Percentiles rank a stretch among this genome's conserved stretches.
These are phyloP conservation scores for Volutella citrinella DNA, from an alignment of 2,329 filamentous ascomycete species.

Conservation along the genomic window DNA sequence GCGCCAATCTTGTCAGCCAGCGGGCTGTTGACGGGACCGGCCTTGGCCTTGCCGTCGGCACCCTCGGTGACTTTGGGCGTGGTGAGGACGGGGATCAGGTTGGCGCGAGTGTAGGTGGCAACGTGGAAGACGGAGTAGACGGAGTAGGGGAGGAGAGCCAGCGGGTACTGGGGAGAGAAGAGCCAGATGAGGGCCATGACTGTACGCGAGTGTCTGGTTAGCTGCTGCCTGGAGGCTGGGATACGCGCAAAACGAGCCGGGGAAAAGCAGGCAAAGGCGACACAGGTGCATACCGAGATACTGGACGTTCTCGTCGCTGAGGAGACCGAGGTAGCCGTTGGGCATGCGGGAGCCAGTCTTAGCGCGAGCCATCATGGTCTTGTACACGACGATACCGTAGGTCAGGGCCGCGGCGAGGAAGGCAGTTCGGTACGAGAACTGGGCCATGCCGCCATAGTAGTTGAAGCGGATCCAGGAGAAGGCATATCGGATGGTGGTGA, in stretches of 20 bases:
- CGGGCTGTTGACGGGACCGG: constrained; percentile 48
- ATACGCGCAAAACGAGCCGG: not conserved
- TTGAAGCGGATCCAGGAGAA: constrained; percentile 89
- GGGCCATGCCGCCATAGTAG: constrained; percentile 72
- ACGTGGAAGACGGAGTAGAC: constrained; percentile 99
- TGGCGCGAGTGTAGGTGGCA: constrained; percentile 90
- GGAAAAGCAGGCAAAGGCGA: not conserved
- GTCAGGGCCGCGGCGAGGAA: constrained; percentile 88
- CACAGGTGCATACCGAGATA: constrained; percentile 73
- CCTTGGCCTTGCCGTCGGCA: constrained; percentile 56
- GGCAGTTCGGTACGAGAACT: constrained; percentile 82
- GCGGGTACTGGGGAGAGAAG: constrained; percentile 80
- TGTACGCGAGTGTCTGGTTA: constrained; percentile 38
- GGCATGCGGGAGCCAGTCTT: constrained; percentile 66
- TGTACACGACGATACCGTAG: constrained; percentile 98
- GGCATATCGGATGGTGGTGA: constrained; percentile 77
- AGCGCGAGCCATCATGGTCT: constrained; percentile 84
- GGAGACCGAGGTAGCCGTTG: constrained; percentile 60
- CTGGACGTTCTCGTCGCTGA: constrained; percentile 93
- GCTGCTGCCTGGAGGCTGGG: constrained; percentile 1
- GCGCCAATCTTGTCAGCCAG: constrained; percentile 79
- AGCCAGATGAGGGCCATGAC: constrained; percentile 96
- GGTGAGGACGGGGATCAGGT: constrained; percentile 82
- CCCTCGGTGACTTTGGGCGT: constrained; percentile 57
- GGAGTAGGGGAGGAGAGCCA: constrained; percentile 89